Percentiles rank a stretch among this genome's conserved stretches.
phyloP scores from a whole-genome alignment of 148 eudicot genomes.

The Simmondsia chinensis region DNA sequence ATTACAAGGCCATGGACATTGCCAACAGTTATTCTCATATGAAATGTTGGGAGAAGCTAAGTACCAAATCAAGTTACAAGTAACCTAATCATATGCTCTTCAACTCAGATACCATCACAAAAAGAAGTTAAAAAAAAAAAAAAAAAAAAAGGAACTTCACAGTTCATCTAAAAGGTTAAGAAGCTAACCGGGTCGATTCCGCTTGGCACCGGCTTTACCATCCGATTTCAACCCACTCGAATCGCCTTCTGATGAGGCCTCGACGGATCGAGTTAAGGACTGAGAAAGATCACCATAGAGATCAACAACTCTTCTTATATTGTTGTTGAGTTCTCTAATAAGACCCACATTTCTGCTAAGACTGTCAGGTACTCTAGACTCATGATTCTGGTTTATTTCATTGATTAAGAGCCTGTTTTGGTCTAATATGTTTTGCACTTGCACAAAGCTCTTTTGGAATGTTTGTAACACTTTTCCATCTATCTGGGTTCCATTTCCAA shows the following conservation, averaged over 20 bases:
- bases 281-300: conserved; percentile 76
- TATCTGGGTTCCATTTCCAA: conserved; percentile 55
- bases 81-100: too few relatives aligned
- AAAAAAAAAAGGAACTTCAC: neutral
- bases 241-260: conserved; percentile 76
- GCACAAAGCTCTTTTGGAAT: conserved; percentile 76
- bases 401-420: conserved; percentile 73
- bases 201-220: conserved; percentile 58
- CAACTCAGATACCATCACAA: too few relatives aligned
- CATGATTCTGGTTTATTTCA: conserved; percentile 88
- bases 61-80: too few relatives aligned
- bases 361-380: conserved; percentile 71
- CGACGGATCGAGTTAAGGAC: conserved; percentile 54
- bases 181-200: conserved; percentile 58
- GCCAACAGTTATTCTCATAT: too few relatives aligned
- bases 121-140: too few relatives aligned
- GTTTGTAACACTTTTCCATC: conserved; percentile 66
- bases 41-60: too few relatives aligned
- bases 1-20: conserved; percentile 20
- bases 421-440: conserved; percentile 75
- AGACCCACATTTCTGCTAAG: conserved; percentile 70
- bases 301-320: conserved; percentile 73
- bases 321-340: conserved; percentile 83
- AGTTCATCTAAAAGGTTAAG: conserved; percentile 3
- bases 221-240: conserved; percentile 50